These are phyloP conservation scores for Euphorbia peplus DNA, from an alignment of 345 rosid genomes.

Conservation along the genomic window DNA sequence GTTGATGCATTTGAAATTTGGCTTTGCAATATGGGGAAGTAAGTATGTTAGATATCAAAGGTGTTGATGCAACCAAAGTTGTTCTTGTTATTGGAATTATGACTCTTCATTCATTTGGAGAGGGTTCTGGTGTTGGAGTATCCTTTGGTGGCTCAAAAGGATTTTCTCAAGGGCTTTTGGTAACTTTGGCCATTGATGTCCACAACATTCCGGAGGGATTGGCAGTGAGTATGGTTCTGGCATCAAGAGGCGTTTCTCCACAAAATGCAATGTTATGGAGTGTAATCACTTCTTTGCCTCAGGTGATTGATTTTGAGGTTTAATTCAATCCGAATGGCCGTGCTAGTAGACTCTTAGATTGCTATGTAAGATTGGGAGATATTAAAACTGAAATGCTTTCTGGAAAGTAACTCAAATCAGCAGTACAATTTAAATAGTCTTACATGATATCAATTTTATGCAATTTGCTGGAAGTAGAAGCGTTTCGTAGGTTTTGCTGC, in stretches of 20 bases:
- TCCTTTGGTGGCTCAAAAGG: conserved; percentile 99
- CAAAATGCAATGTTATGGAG: conserved; percentile 99
- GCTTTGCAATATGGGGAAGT: conserved; percentile 80
- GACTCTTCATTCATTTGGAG: conserved; percentile 99
- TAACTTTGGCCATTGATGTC: conserved; percentile 97
- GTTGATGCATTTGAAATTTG: neutral
- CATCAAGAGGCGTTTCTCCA: conserved; percentile 98
- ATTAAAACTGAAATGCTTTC: neutral
- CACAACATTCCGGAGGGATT: conserved; percentile 98
- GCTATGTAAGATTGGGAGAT: neutral
- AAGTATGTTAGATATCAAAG: conserved; percentile 96
- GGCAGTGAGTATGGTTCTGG: conserved; percentile 99
- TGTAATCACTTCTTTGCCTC: conserved; percentile 94
- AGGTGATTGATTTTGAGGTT: conserved; percentile 41
- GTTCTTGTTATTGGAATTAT: conserved; percentile 95
- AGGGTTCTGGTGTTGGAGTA: conserved; percentile 99
- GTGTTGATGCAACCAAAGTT: conserved; percentile 93
- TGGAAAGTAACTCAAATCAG: neutral
- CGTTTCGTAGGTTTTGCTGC: neutral
- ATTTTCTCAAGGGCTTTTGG: conserved; percentile 92
- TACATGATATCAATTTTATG: neutral
- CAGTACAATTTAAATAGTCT: neutral
- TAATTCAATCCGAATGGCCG: neutral
- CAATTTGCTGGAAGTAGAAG: neutral
- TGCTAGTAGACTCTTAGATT: neutral